Conservation (phyloP, 1,284 basidiomycete species). For the Ganoderma sinense region DNA sequence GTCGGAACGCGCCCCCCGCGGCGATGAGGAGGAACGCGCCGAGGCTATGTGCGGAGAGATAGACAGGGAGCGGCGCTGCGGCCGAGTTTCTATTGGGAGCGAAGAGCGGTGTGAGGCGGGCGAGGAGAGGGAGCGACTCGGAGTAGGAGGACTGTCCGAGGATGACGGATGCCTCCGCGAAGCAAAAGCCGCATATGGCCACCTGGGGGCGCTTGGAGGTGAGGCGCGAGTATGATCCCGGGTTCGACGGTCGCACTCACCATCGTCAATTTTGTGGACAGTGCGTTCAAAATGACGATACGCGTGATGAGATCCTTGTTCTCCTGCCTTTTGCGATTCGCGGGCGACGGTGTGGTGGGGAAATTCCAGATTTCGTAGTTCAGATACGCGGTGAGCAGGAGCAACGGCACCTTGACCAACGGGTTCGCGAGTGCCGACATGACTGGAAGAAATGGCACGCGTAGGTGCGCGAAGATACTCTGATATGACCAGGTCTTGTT, state of each 20-base stretch:
- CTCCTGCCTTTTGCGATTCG: conserved; percentile 5
- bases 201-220: background rate
- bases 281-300: background rate
- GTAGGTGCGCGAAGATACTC: background rate
- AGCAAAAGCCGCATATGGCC: background rate
- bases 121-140: background rate
- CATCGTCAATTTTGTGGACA: background rate
- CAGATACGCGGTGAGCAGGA: background rate
- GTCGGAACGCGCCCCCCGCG: conserved; percentile 4
- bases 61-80: background rate
- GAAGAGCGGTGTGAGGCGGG: background rate
- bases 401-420: conserved; percentile 8
- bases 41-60: background rate
- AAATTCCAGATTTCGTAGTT: conserved; percentile 4
- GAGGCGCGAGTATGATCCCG: background rate
- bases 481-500: background rate
- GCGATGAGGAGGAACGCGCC: background rate
- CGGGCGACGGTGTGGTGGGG: background rate
- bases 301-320: background rate
- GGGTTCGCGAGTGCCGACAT: background rate
- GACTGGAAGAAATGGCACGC: background rate
- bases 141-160: background rate
- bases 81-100: background rate
- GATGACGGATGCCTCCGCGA: conserved; percentile 2
- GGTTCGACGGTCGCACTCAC: background rate